Conservation (phyloP, 2,329 filamentous ascomycete genomes). For the Arthrocladium fulminans region DNA sequence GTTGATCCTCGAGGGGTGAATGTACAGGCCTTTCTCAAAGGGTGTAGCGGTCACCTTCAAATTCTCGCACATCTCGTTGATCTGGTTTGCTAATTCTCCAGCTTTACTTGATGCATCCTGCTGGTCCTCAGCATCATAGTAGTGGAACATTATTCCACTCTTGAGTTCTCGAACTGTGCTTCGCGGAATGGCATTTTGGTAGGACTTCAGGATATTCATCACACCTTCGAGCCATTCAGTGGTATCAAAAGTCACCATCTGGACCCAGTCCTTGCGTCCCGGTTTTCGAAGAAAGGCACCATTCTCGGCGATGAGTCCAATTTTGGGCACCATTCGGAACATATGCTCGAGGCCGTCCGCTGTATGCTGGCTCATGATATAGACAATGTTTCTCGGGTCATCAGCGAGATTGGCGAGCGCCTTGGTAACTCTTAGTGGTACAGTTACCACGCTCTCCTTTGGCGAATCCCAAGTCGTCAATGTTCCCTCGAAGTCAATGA, state of each 20-base stretch:
- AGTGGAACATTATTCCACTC: conserved; percentile 85
- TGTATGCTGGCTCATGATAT: conserved; percentile 84
- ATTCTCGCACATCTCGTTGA: conserved; percentile 83
- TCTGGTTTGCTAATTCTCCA: conserved; percentile 83
- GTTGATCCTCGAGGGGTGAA: conserved; percentile 78
- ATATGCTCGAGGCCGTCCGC: conserved; percentile 80
- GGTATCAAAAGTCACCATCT: conserved; percentile 61
- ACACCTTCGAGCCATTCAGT: conserved; percentile 73
- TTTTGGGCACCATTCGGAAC: conserved; percentile 62
- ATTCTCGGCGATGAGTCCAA: conserved; percentile 90
- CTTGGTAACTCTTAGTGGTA: conserved; percentile 75
- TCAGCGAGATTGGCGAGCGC: conserved; percentile 71
- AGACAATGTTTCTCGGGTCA: conserved; percentile 75
- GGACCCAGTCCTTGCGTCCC: conserved; percentile 58
- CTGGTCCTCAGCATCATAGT: conserved; percentile 70
- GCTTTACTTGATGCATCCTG: conserved; percentile 69
- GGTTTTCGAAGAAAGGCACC: conserved; percentile 78
- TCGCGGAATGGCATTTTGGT: conserved; percentile 78
- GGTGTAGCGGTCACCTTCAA: conserved; percentile 78
- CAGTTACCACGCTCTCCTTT: conserved; percentile 74
- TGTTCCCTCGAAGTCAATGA: conserved; percentile 90
- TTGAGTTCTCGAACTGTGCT: conserved; percentile 85
- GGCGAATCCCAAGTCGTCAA: conserved; percentile 79
- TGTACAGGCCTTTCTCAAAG: conserved; percentile 68
- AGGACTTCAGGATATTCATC: conserved; percentile 75